Conservation (phyloP, 139 green algal species). For the Chlorella sp. region DNA sequence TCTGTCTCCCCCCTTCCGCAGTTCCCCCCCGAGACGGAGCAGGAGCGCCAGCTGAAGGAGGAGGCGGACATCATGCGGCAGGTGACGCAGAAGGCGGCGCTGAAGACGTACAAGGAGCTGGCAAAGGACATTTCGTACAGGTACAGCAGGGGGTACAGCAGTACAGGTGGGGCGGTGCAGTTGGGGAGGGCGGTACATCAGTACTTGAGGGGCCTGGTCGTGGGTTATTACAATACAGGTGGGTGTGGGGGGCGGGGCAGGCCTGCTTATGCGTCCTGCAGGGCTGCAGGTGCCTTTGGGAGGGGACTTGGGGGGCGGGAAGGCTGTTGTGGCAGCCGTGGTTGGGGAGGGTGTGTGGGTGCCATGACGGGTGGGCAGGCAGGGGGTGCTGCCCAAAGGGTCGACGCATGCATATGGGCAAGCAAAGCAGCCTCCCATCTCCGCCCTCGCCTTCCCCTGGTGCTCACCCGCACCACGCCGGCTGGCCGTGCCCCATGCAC, state of each 20-base stretch:
- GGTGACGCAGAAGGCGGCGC: slow-evolving; percentile 87
- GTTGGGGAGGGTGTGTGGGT: background rate
- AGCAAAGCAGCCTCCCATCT: too few relatives aligned
- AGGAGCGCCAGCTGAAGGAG: slow-evolving; percentile 77
- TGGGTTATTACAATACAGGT: background rate
- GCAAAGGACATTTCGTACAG: slow-evolving; percentile 86
- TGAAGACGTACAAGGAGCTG: slow-evolving; percentile 95
- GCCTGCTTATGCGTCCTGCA: too few relatives aligned
- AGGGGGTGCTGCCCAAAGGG: background rate
- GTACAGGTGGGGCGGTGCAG: background rate
- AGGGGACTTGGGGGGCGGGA: background rate
- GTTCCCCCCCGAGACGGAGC: slow-evolving; percentile 66
- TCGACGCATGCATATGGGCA: too few relatives aligned
- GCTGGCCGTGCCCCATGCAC: too few relatives aligned
- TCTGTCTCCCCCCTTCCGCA: slow-evolving; percentile 5
- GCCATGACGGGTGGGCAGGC: background rate
- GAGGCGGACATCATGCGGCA: slow-evolving; percentile 91
- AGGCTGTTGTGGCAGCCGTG: background rate
- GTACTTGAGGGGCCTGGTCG: too few relatives aligned
- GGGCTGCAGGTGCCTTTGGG: background rate
- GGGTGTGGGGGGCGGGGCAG: background rate
- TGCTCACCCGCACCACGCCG: too few relatives aligned
- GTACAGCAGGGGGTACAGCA: slow-evolving; percentile 5
- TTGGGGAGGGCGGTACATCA: too few relatives aligned
- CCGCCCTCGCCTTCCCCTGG: too few relatives aligned